These are phyloP conservation scores for Puccinellia tenuiflora DNA, from an alignment of 176 grass and related monocot genomes.

Conservation along the genomic window DNA sequence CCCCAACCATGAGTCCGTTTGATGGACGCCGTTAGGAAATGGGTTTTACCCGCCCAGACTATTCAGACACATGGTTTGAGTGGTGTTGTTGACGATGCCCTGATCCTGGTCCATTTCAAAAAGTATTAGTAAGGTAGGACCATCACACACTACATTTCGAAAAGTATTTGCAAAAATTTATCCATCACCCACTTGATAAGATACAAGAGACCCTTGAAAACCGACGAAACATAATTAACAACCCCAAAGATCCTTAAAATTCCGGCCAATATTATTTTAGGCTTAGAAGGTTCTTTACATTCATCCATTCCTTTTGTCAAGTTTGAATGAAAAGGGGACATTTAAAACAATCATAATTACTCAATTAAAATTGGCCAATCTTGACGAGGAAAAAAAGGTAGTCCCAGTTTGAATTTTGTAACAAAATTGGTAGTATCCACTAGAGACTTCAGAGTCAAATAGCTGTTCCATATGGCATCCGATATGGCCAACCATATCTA, in stretches of 20 bases:
- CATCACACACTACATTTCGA: no score
- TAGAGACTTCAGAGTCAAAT: constrained; percentile 7
- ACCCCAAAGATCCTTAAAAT: not conserved
- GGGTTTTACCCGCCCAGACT: no score
- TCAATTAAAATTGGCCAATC: not conserved
- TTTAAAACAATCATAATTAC: not conserved
- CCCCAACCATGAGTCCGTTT: no score
- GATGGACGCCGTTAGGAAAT: no score
- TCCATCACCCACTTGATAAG: no score
- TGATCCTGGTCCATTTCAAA: not conserved
- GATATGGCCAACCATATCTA: constrained; percentile 6
- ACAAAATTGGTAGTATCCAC: constrained; percentile 6
- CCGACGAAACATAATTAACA: not conserved
- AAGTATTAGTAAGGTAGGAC: not conserved
- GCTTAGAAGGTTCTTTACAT: not conserved
- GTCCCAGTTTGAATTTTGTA: not conserved
- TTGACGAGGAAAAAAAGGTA: not conserved
- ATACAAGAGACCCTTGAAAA: not conserved
- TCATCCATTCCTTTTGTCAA: not conserved
- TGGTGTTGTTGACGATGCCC: no score
- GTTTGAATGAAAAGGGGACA: not conserved
- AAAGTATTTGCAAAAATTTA: no score
- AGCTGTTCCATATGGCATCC: not conserved
- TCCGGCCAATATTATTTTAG: not conserved
- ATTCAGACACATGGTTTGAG: no score